A percentile compares a stretch with the other conserved stretches of the same genome.
These are phyloP conservation scores for Lablab purpureus DNA, from an alignment of 306 rosid species.

Conservation along the genomic window DNA sequence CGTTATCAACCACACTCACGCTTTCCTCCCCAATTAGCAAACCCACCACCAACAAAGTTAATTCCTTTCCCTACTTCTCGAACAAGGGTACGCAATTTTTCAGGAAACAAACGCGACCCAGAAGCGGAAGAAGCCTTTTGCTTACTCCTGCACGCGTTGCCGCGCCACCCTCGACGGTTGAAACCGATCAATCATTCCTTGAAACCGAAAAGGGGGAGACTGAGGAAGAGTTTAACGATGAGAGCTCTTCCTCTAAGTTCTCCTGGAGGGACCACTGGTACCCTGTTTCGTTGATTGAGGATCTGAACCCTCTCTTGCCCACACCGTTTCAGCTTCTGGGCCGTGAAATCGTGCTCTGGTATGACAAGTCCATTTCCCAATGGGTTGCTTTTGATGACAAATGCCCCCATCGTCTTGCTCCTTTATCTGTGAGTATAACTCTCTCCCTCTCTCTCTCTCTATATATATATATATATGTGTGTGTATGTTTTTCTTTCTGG, in stretches of 20 bases:
- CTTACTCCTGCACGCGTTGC: conserved; percentile 65
- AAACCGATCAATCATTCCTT: conserved; percentile 44
- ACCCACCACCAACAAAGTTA: conserved; percentile 41
- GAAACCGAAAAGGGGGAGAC: conserved; percentile 48
- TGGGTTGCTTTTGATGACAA: conserved; percentile 96
- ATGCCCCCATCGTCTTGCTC: conserved; percentile 99
- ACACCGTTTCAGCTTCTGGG: conserved; percentile 96
- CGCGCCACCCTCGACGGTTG: conserved; percentile 67
- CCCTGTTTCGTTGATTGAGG: conserved; percentile 92
- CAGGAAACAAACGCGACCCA: conserved; percentile 26
- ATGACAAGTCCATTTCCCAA: conserved; percentile 61
- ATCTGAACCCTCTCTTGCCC: conserved; percentile 74
- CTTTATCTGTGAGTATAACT: conserved; percentile 81
- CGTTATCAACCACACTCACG: conserved; percentile 56
- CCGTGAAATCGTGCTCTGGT: conserved; percentile 90
- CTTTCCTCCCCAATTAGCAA: conserved; percentile 50
- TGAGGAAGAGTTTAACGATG: conserved; percentile 58
- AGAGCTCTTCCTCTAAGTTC: conserved; percentile 68
- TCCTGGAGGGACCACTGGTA: conserved; percentile 99
- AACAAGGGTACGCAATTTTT: conserved; percentile 37
- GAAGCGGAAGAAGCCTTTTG: conserved; percentile 42
- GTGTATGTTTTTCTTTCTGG: background rate
- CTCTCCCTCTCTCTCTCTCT: background rate
- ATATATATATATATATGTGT: too few species aligned
- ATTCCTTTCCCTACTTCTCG: conserved; percentile 49